Percentiles rank a stretch among this genome's conserved stretches.
phyloP scores from a whole-genome alignment of 257 asterid genomes.

The Penstemon eatonii region DNA sequence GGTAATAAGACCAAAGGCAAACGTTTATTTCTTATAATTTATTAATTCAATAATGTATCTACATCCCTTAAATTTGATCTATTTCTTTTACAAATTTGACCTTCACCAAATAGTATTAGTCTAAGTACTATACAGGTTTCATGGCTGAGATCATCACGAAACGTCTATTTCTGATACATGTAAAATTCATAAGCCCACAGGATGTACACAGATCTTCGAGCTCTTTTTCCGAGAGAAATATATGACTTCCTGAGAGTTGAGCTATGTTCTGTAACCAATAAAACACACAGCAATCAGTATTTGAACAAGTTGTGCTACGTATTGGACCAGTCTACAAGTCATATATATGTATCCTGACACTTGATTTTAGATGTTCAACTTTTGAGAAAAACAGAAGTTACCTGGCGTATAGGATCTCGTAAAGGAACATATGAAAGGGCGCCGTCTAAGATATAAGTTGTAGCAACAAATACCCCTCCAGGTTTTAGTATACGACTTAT shows the following conservation, averaged over 20 bases:
- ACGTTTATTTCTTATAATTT: background rate
- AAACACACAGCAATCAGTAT: background rate
- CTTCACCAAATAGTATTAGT: background rate
- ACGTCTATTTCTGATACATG: constrained; percentile 54
- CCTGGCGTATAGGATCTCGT: constrained; percentile 60
- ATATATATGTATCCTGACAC: no score
- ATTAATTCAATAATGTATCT: background rate
- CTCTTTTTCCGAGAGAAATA: constrained; percentile 59
- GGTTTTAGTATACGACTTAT: constrained; percentile 81
- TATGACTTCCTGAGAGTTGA: constrained; percentile 61
- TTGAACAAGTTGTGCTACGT: no score
- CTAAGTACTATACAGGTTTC: constrained; percentile 41
- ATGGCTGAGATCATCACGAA: constrained; percentile 77
- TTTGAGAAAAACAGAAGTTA: background rate
- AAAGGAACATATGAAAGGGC: constrained; percentile 53
- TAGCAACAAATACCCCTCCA: constrained; percentile 78
- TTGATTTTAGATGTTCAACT: no score
- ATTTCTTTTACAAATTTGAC: constrained; percentile 1
- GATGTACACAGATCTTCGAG: constrained; percentile 71
- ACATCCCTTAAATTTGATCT: background rate
- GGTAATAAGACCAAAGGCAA: no score
- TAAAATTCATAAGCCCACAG: constrained; percentile 66
- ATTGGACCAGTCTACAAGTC: no score
- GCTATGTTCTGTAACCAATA: constrained; percentile 49
- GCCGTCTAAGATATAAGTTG: constrained; percentile 78